phyloP scores from a whole-genome alignment of 2,329 filamentous ascomycete species.

The Zymoseptoria crescenta region DNA sequence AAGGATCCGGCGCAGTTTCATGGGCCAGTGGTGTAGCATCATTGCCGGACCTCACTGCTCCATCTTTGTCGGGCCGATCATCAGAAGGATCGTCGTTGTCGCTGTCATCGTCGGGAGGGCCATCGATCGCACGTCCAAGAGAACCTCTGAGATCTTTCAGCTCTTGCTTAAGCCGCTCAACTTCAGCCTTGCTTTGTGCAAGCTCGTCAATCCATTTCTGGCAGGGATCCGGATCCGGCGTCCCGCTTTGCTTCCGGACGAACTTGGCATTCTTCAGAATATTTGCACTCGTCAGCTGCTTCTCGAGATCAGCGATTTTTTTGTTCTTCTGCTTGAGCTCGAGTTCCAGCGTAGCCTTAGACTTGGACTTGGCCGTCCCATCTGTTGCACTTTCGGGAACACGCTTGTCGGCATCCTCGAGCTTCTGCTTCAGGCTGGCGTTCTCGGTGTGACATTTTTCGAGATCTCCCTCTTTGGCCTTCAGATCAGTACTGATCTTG shows the following conservation, averaged over 20 bases:
- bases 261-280: neutral
- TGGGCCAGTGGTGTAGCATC: neutral
- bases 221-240: neutral
- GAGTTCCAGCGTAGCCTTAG: neutral
- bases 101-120: neutral
- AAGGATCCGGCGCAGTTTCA: neutral
- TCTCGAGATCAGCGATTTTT: neutral
- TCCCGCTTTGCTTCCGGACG: neutral
- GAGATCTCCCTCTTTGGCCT: neutral
- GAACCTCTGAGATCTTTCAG: neutral
- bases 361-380: neutral
- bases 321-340: neutral
- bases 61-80: neutral
- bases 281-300: neutral
- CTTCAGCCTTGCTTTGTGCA: neutral
- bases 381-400: neutral
- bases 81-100: neutral
- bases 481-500: neutral
- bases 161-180: neutral
- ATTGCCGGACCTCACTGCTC: neutral
- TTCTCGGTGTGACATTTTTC: neutral
- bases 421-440: neutral
- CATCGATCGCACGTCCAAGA: neutral
- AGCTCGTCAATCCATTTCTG: neutral
- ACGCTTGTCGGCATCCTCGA: neutral